phyloP scores from a whole-genome alignment of 768 basidiomycete species.

The Lentinula detonsa region DNA sequence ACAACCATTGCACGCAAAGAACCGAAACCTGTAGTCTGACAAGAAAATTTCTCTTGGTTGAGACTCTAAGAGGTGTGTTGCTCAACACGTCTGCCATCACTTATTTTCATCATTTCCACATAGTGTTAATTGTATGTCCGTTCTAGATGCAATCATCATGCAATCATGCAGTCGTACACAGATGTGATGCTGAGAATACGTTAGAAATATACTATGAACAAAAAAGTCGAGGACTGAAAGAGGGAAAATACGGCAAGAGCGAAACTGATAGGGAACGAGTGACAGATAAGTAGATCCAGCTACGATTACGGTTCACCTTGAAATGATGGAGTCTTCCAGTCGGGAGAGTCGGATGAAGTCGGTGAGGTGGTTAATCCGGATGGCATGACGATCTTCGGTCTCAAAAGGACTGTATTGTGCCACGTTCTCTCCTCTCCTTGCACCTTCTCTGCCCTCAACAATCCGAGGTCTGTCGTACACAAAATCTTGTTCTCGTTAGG shows the following conservation, averaged over 20 bases:
- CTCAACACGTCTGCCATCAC: background rate
- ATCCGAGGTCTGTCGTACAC: conserved; percentile 54
- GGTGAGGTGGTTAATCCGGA: conserved; percentile 23
- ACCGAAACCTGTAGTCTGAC: too few species aligned
- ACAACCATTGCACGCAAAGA: too few species aligned
- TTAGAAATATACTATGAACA: background rate
- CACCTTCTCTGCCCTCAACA: conserved; percentile 31
- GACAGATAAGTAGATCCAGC: background rate
- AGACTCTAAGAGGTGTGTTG: background rate
- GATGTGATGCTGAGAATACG: background rate
- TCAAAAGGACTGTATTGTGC: conserved; percentile 42
- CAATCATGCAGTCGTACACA: background rate
- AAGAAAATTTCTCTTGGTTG: too few species aligned
- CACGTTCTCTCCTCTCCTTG: conserved; percentile 38
- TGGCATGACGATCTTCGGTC: conserved; percentile 49
- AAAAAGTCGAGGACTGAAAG: background rate
- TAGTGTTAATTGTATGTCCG: too few species aligned
- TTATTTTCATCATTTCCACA: background rate
- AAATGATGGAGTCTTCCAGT: background rate
- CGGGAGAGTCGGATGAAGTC: background rate
- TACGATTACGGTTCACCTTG: background rate
- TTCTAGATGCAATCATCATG: background rate
- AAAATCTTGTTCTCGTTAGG: conserved; percentile 23
- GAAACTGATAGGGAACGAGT: background rate
- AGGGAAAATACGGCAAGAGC: background rate